phyloP scores from a whole-genome alignment of 345 rosid genomes.

The Syzygium aromaticum region DNA sequence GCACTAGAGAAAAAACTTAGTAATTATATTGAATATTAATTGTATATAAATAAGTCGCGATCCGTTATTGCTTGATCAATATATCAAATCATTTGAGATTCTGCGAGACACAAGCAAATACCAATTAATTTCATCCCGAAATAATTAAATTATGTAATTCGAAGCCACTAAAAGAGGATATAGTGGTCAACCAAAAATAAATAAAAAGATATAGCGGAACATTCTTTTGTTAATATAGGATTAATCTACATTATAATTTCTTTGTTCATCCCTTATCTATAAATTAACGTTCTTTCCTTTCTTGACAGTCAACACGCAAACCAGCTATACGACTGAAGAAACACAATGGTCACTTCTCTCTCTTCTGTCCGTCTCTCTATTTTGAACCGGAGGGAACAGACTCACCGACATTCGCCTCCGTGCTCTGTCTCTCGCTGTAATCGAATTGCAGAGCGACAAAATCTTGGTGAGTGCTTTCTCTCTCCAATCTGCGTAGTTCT shows the following conservation, averaged over 20 bases:
- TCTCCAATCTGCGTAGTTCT: background rate
- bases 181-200: too few relatives aligned
- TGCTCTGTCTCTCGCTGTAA: background rate
- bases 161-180: background rate
- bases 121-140: background rate
- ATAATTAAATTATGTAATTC: background rate
- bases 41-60: too few relatives aligned
- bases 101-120: accelerated
- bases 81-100: background rate
- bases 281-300: background rate
- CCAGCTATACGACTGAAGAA: background rate
- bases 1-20: too few relatives aligned
- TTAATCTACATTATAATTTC: background rate
- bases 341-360: background rate
- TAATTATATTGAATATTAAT: too few relatives aligned
- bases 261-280: background rate
- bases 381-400: background rate
- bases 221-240: background rate
- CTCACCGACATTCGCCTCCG: background rate
- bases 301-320: background rate
- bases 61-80: too few relatives aligned
- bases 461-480: background rate
- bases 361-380: background rate
- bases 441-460: background rate
- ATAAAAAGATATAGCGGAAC: background rate